phyloP scores from a whole-genome alignment of 2,329 filamentous ascomycete species.

The Pseudogymnoascus destructans region DNA sequence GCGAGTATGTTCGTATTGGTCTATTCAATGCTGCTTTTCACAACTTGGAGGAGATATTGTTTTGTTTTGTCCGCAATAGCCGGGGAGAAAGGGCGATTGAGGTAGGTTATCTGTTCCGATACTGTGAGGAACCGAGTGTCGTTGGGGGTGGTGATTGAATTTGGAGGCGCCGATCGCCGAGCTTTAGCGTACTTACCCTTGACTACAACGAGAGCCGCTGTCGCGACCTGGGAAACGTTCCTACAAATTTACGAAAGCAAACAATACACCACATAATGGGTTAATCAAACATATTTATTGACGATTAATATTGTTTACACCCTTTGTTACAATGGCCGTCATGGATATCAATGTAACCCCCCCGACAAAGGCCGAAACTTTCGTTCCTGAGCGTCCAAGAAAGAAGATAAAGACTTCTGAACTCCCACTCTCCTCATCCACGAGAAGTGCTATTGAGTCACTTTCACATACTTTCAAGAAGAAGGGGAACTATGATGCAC shows the following conservation, averaged over 20 bases:
- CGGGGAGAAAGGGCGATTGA: neutral
- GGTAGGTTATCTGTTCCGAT: neutral
- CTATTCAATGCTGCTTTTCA: neutral
- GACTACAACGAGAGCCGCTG: neutral
- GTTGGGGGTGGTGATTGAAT: constrained; percentile 8
- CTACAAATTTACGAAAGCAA: neutral
- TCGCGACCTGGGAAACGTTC: neutral
- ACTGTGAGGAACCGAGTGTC: constrained; percentile 3
- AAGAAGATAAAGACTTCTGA: constrained; percentile 60
- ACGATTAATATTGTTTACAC: neutral
- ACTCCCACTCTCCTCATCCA: constrained; percentile 59
- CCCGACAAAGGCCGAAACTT: neutral
- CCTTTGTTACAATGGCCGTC: neutral
- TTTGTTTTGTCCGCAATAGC: constrained; percentile 5
- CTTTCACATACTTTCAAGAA: constrained; percentile 76
- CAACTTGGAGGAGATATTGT: neutral
- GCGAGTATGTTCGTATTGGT: neutral
- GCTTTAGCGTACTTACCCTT: constrained; percentile 1
- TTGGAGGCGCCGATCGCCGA: constrained; percentile 7
- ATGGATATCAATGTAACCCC: neutral
- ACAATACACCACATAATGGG: neutral
- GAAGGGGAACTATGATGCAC: constrained; percentile 67
- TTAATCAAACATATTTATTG: constrained; percentile 7
- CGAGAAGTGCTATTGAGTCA: constrained; percentile 58
- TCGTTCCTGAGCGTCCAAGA: constrained; percentile 12